These are phyloP conservation scores for Flaveria sonorensis DNA, from an alignment of 129 eudicot species.

Conservation along the genomic window DNA sequence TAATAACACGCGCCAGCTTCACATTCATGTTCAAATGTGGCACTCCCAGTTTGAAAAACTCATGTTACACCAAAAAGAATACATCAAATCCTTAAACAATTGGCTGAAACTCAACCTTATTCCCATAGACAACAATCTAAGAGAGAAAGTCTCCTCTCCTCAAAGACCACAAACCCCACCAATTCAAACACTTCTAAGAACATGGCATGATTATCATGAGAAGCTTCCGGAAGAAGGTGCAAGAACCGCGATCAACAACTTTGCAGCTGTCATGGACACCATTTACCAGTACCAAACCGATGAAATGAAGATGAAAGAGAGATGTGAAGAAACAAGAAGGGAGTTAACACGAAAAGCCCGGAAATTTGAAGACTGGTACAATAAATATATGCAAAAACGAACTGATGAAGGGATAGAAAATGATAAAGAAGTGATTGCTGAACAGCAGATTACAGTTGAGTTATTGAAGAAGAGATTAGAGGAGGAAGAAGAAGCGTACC, in stretches of 20 bases:
- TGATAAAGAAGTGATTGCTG: slow-evolving; percentile 62
- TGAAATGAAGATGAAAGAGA: slow-evolving; percentile 68
- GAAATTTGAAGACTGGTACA: slow-evolving; percentile 74
- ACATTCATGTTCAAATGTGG: slow-evolving; percentile 74
- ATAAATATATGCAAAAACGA: slow-evolving; percentile 59
- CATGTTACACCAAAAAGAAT: slow-evolving; percentile 69
- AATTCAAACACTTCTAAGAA: slow-evolving; percentile 58
- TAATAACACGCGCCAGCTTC: slow-evolving; percentile 69
- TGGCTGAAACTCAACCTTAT: slow-evolving; percentile 90
- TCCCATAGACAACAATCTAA: slow-evolving; percentile 80
- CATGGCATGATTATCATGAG: slow-evolving; percentile 82
- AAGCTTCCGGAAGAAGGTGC: slow-evolving; percentile 95
- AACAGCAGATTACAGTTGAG: slow-evolving; percentile 61
- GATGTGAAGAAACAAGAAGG: slow-evolving; percentile 66
- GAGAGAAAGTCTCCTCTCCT: slow-evolving; percentile 92
- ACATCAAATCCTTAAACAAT: slow-evolving; percentile 55
- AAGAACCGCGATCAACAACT: slow-evolving; percentile 66
- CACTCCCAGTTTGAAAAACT: slow-evolving; percentile 67
- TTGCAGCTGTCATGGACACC: slow-evolving; percentile 69
- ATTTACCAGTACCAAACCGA: slow-evolving; percentile 74
- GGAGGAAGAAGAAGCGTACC: slow-evolving; percentile 66
- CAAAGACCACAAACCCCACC: slow-evolving; percentile 72
- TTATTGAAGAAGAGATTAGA: slow-evolving; percentile 58
- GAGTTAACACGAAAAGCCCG: slow-evolving; percentile 56
- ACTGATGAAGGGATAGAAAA: slow-evolving; percentile 62